These are phyloP conservation scores for Termitomyces sp. DNA, from an alignment of 768 basidiomycete species.

Conservation along the genomic window DNA sequence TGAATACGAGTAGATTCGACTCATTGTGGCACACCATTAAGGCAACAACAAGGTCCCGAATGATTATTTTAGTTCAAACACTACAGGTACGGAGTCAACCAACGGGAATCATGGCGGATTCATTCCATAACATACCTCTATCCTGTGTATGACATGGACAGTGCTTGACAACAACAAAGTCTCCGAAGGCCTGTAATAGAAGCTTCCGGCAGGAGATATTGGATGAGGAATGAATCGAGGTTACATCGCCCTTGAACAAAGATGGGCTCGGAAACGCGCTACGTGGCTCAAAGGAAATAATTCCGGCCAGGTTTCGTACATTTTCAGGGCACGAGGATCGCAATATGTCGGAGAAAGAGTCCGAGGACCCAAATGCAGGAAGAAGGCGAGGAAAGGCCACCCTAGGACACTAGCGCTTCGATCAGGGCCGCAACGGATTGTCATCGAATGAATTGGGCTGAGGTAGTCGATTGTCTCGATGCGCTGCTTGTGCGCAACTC, in stretches of 20 bases:
- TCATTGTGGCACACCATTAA: background rate
- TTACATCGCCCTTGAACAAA: background rate
- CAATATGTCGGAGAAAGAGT: too few relatives aligned
- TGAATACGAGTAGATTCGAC: background rate
- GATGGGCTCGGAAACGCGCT: background rate
- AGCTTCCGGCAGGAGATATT: background rate
- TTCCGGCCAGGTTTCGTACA: background rate
- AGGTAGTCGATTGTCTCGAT: background rate
- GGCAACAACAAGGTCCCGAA: background rate
- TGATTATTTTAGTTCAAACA: background rate
- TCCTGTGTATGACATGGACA: background rate
- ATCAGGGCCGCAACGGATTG: background rate
- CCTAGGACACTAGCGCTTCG: background rate
- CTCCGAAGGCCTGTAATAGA: background rate
- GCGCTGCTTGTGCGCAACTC: background rate
- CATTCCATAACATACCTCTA: background rate
- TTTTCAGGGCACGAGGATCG: background rate
- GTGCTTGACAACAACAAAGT: background rate
- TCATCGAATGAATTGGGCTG: background rate
- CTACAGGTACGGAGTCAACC: background rate
- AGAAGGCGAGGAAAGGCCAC: background rate
- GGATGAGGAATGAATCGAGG: background rate
- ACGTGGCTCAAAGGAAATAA: background rate
- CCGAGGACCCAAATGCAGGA: background rate
- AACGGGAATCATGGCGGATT: background rate